These are phyloP conservation scores for Helicocarpus griseus DNA, from an alignment of 2,329 filamentous ascomycete genomes.

Conservation along the genomic window DNA sequence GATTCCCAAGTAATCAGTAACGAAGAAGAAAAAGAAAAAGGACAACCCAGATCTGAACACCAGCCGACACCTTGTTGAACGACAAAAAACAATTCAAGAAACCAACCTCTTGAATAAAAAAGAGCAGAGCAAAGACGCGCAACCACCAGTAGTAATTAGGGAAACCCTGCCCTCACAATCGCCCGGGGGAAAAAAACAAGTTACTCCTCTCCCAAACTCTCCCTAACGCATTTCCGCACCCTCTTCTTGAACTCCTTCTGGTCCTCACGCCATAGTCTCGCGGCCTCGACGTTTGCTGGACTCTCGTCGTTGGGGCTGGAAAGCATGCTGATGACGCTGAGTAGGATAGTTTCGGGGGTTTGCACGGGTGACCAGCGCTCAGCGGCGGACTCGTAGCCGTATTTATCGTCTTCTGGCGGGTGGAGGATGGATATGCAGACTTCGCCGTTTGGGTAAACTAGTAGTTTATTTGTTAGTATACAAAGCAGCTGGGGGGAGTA, in stretches of 20 bases:
- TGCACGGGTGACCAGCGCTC: constrained; percentile 96
- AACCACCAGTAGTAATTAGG: no score
- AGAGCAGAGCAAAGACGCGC: no score
- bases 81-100: no score
- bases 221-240: constrained; percentile 68
- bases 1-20: no score
- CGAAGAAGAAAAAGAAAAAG: no score
- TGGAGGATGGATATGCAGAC: constrained; percentile 98
- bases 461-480: constrained; percentile 4
- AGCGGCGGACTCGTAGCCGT: constrained; percentile 79
- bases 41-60: no score
- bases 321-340: constrained; percentile 87
- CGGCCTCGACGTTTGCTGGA: constrained; percentile 90
- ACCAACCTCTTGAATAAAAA: no score
- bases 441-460: constrained; percentile 71
- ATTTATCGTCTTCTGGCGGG: constrained; percentile 85
- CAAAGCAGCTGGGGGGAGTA: neutral
- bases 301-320: constrained; percentile 90
- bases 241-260: constrained; percentile 65
- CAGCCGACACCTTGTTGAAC: no score
- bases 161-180: no score
- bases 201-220: constrained; percentile 65
- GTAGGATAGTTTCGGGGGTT: constrained; percentile 83
- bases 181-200: neutral
- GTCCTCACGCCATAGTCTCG: constrained; percentile 77